Conservation (phyloP, 1,139 yeast genomes). For the Pichia sp. region DNA sequence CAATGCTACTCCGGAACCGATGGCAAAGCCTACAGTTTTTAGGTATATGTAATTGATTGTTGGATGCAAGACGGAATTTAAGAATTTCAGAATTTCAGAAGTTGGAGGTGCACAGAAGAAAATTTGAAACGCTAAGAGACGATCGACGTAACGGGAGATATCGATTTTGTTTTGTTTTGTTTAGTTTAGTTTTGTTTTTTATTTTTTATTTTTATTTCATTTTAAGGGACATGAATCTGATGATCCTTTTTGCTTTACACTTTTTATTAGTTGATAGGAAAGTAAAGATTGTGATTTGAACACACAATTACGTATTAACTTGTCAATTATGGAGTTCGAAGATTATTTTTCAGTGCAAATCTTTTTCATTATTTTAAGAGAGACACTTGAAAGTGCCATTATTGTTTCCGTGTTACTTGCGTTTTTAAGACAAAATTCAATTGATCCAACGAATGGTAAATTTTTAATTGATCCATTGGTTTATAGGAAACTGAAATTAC, state of each 20-base stretch:
- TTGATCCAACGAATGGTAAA: slow-evolving; percentile 14
- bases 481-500: slow-evolving; percentile 44
- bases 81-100: background rate
- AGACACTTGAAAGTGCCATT: slow-evolving; percentile 81
- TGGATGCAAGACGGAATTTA: too few relatives aligned
- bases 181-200: too few relatives aligned
- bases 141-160: background rate
- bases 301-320: too few relatives aligned
- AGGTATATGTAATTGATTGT: too few relatives aligned
- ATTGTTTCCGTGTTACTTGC: slow-evolving; percentile 80
- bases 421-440: slow-evolving; percentile 57
- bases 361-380: slow-evolving; percentile 81
- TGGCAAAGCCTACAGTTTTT: background rate
- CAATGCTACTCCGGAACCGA: background rate
- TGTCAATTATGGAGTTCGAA: slow-evolving; percentile 29
- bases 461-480: slow-evolving; percentile 25
- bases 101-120: background rate
- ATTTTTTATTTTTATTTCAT: background rate
- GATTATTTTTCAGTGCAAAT: slow-evolving; percentile 67
- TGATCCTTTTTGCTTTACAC: too few relatives aligned
- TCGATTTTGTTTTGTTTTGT: background rate
- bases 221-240: background rate
- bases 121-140: background rate
- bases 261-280: too few relatives aligned
- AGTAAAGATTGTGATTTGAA: too few relatives aligned